phyloP scores from a whole-genome alignment of 176 grass and related monocot species.

The Zoysia pacifica region DNA sequence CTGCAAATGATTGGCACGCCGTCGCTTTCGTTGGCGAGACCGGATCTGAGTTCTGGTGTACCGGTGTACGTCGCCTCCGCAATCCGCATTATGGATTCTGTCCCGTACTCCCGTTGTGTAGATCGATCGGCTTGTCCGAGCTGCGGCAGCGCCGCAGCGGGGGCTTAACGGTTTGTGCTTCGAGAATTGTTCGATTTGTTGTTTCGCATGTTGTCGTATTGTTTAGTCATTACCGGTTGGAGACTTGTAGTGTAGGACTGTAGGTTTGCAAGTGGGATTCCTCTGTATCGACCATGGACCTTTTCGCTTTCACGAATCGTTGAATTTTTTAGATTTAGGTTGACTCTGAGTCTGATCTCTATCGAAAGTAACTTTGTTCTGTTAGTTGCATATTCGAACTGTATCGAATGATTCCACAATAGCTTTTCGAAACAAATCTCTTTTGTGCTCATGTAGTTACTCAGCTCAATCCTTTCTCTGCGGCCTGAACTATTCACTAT shows the following conservation, averaged over 20 bases:
- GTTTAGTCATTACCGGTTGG: neutral
- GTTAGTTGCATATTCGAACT: constrained; percentile 1
- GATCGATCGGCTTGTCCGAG: constrained; percentile 24
- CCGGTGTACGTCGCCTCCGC: neutral
- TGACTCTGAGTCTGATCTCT: constrained; percentile 28
- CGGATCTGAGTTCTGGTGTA: constrained; percentile 40
- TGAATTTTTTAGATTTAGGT: neutral
- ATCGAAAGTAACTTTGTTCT: constrained; percentile 1
- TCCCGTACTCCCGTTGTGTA: constrained; percentile 1
- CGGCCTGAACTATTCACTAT: neutral
- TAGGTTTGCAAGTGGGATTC: constrained; percentile 18
- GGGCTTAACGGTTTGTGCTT: neutral
- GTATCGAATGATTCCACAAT: neutral
- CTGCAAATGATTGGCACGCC: neutral
- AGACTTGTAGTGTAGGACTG: neutral
- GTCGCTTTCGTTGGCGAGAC: constrained; percentile 32
- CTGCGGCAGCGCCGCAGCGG: neutral
- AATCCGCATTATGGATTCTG: neutral
- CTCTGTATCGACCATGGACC: constrained; percentile 14
- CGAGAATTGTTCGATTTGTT: neutral
- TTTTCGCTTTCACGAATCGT: neutral
- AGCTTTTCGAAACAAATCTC: neutral
- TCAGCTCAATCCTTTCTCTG: neutral
- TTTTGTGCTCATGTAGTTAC: neutral
- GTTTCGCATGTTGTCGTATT: neutral